These are phyloP conservation scores for Cantharellus anzutake DNA, from an alignment of 768 basidiomycete species.

Conservation along the genomic window DNA sequence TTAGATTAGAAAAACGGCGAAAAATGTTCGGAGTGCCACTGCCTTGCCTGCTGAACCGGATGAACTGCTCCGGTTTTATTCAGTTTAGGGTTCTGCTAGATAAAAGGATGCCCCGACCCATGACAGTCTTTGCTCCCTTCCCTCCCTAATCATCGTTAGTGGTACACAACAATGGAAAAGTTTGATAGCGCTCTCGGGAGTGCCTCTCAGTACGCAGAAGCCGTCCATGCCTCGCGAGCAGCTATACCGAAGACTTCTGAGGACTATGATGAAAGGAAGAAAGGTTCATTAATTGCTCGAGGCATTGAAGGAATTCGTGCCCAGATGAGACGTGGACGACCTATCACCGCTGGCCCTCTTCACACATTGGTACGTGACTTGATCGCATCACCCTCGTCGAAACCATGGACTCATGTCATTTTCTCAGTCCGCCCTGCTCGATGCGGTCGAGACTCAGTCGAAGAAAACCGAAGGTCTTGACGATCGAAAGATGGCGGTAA, in stretches of 20 bases:
- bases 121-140: no score
- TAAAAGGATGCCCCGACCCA: no score
- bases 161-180: not conserved
- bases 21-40: no score
- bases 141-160: no score
- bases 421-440: not conserved
- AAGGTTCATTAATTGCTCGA: not conserved
- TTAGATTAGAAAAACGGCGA: no score
- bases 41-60: no score
- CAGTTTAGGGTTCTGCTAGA: no score
- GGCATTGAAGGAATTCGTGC: not conserved
- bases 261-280: not conserved
- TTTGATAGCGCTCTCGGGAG: not conserved
- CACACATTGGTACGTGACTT: not conserved
- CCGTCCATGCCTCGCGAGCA: not conserved
- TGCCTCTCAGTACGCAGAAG: not conserved
- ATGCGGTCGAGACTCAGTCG: not conserved
- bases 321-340: not conserved
- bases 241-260: not conserved
- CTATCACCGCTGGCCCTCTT: not conserved
- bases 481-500: constrained; percentile 57
- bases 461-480: constrained; percentile 25
- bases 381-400: not conserved
- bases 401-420: not conserved
- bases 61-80: no score